Conservation (phyloP, 495 filamentous ascomycete species). For the Talaromyces stipitatus region DNA sequence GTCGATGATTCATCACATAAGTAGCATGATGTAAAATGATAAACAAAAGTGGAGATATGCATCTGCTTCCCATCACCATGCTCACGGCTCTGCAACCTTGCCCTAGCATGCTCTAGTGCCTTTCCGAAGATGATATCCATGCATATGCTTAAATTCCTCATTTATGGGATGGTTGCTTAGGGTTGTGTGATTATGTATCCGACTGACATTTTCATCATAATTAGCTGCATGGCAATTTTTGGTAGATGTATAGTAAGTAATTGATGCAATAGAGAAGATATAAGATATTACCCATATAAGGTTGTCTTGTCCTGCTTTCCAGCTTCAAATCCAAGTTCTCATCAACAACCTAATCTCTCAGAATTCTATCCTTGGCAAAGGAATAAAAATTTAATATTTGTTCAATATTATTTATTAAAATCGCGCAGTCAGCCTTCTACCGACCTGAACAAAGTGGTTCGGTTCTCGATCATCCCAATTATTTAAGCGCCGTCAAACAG, state of each 20-base stretch:
- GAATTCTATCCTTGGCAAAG: neutral
- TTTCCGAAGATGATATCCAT: neutral
- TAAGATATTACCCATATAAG: neutral
- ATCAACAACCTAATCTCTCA: neutral
- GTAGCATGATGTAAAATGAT: neutral
- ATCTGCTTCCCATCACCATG: neutral
- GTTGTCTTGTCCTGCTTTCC: neutral
- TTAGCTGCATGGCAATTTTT: neutral
- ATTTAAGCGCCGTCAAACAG: slow-evolving; percentile 8
- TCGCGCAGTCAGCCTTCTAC: neutral
- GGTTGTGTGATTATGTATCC: neutral
- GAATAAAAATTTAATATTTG: neutral
- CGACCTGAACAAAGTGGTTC: neutral
- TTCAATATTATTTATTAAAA: neutral
- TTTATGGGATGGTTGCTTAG: neutral
- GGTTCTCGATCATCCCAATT: neutral
- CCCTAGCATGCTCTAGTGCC: neutral
- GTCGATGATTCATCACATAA: neutral
- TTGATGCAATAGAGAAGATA: neutral
- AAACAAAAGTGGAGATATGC: neutral
- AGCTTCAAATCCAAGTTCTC: too few relatives aligned
- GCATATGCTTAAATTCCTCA: neutral
- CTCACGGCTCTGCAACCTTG: neutral
- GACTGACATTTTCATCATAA: neutral
- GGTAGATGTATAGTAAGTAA: neutral